Evolutionary conservation across 352 stramenopile genomes (phyloP), one percentile per base, ranked within the genome.

Genomic region (Pythium myriotylum): DNA sequence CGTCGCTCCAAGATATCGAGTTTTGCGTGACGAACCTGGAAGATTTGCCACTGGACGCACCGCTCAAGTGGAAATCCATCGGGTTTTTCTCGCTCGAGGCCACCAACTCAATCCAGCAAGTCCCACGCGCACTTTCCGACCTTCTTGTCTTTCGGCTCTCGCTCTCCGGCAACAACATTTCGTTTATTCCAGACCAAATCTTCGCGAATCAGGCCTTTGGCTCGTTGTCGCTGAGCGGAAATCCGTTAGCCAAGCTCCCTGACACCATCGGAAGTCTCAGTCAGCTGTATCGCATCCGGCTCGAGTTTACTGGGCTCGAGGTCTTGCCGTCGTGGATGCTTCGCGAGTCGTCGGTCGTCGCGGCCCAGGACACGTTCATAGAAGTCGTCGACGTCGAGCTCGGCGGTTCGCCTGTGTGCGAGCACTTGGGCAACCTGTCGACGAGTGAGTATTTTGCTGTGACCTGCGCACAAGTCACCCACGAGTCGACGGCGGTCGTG

Each of bases 11-110:
- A 32, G 48, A 55, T 19, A 39, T 55, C 24, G 27, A 41, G 48
- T 41, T 55, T 19, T 55, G 48, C 23, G 27, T 41, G 24, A 55
- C 48, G 23, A 55, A 55, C n/a, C 17, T 55, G 3, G 48, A 33
- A 13, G 32, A 22, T n/a, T 42, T 55, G 23, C 48, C 24, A 9
- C 13, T 9, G 4, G 26, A 20, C 6, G 7, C 42, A 7, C 17
- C 6, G 5, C 12, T 19, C n/a, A 23, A 16, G 17, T 52, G 45
- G 45, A 19, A 26, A 19, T 35, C 29, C 29, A 35, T 35, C 29
- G 29, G 29, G 5, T 35, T 35, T 10, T 35, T 35, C 29, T 35
- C 29, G 10, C 10, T 35, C 5, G 29, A 35, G 29, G 29, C 29
- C 29, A 35, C 29, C 10, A 5, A 5, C 10, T 10, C 29, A 10